Base-by-base conservation (phyloP, 106 monocot genomes). In the Acanthochlamys bracteata region DNA sequence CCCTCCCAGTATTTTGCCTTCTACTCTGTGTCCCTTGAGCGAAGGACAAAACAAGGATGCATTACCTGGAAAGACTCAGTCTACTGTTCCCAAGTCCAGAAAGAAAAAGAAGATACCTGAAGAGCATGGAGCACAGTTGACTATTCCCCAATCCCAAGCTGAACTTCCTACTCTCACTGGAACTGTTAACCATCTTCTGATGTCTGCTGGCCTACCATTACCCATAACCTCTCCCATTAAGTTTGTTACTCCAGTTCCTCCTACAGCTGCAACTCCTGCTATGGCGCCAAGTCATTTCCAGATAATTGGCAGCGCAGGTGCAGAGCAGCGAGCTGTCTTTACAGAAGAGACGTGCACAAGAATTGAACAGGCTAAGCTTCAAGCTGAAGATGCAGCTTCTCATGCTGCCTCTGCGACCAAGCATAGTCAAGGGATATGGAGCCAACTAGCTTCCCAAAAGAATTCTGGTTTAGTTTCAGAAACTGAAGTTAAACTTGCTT, bases 381-480 rank as follows among this genome's bases (percentile, higher is more conserved):
- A 83, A 64, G 96, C 96, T 9, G 85, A 91, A 76, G 83, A 85
- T 74, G 96, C 96, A 71, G 82, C 84, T 71, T 64, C 74, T 55
- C 67, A 81, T 47, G 82, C 96, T 58, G 80, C 80, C 67, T 73
- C 91, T 61, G 78, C 88, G 12, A 74, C 85, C 12, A 76, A 66
- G 65, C 77, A 83, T 54, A 79, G 83, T 42, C 82, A 98, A 83
- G 64, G 53, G 42, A 75, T 92, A 64, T 98, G 96, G 96, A 75
- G 64, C 53, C 84, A 85, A 27, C 64, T 98, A 63, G 65, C 76
- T 53, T 22, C 66, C 23, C 73, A 81, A 41, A 76, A 45, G 42
- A 81, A 78, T 61, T 80, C 82, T 66, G 71, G 76, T 16, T 58
- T 83, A 53, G 60, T 55, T 55, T 76, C 84, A 73, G 85, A 88